Percentiles rank a stretch among this genome's conserved stretches.
phyloP scores from a whole-genome alignment of 768 basidiomycete species.

The Auricularia sp. region DNA sequence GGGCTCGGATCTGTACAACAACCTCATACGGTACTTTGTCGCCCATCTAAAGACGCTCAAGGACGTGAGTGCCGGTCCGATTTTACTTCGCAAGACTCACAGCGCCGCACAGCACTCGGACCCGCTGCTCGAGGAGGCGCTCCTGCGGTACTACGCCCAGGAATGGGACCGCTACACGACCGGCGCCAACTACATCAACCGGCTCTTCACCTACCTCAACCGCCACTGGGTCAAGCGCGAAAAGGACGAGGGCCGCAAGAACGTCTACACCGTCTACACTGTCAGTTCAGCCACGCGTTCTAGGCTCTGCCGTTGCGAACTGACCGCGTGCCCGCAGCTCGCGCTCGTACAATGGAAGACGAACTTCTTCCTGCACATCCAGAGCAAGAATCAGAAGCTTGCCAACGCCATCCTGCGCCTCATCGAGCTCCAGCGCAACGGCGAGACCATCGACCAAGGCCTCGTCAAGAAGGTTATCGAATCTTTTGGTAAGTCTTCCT shows the following conservation, averaged over 20 bases:
- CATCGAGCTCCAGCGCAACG: conserved; percentile 89
- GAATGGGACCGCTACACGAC: conserved; percentile 98
- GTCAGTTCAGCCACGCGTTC: conserved; percentile 33
- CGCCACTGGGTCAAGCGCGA: conserved; percentile 68
- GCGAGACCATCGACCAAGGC: conserved; percentile 85
- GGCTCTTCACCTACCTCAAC: conserved; percentile 49
- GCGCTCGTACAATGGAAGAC: conserved; percentile 94
- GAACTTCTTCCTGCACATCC: conserved; percentile 83
- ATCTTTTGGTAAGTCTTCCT: conserved; percentile 51
- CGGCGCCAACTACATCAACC: conserved; percentile 46
- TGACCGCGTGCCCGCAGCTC: conserved; percentile 38
- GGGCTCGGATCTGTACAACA: conserved; percentile 95
- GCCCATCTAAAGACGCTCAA: conserved; percentile 60
- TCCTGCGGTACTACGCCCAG: conserved; percentile 80
- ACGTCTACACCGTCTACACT: conserved; percentile 92
- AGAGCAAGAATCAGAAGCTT: conserved; percentile 69
- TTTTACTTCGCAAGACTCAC: not conserved
- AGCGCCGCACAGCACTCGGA: conserved; percentile 53
- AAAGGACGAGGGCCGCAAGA: conserved; percentile 24
- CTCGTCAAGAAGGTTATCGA: conserved; percentile 92
- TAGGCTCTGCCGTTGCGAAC: not conserved
- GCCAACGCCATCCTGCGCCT: conserved; percentile 80
- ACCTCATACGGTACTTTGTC: conserved; percentile 85
- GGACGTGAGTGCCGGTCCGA: conserved; percentile 36
- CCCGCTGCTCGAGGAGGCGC: conserved; percentile 69